Percentiles rank a stretch among this genome's conserved stretches.
phyloP scores from a whole-genome alignment of 2,329 filamentous ascomycete genomes.

The Fusarium sp. region DNA sequence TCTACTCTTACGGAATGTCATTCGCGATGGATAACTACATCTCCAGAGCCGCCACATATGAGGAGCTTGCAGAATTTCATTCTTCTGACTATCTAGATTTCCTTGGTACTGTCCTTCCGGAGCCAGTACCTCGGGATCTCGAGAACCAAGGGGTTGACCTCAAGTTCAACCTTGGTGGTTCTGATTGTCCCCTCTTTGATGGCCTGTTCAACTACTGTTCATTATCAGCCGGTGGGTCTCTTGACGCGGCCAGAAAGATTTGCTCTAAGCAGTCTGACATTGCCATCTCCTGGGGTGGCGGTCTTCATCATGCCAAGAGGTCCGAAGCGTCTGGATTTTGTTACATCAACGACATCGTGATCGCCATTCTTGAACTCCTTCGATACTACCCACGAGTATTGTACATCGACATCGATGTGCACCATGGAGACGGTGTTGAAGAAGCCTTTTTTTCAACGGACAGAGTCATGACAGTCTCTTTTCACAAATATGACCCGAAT shows the following conservation, averaged over 20 bases:
- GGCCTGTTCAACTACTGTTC: conserved; percentile 96
- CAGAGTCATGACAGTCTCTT: conserved; percentile 90
- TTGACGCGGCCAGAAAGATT: conserved; percentile 91
- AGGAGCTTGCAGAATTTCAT: conserved; percentile 90
- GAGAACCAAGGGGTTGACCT: conserved; percentile 70
- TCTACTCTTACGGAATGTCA: conserved; percentile 94
- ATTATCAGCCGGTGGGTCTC: conserved; percentile 87
- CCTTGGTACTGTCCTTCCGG: conserved; percentile 75
- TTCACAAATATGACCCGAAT: conserved; percentile 91
- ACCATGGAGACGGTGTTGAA: conserved; percentile 91
- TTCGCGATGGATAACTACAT: conserved; percentile 96
- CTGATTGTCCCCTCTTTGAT: conserved; percentile 96
- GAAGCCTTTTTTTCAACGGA: conserved; percentile 92
- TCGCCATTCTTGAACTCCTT: conserved; percentile 89
- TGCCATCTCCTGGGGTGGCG: conserved; percentile 97
- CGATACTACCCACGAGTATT: conserved; percentile 84
- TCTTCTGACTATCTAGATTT: conserved; percentile 91
- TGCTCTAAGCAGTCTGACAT: conserved; percentile 90
- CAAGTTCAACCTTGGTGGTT: conserved; percentile 86
- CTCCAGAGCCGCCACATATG: conserved; percentile 82
- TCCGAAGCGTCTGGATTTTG: conserved; percentile 95
- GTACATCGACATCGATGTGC: conserved; percentile 94
- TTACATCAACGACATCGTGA: conserved; percentile 98
- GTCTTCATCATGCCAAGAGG: conserved; percentile 95
- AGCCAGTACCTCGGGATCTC: conserved; percentile 70